Base-by-base conservation (phyloP, 805 yeast genomes). In the Candida koratica region DNA sequence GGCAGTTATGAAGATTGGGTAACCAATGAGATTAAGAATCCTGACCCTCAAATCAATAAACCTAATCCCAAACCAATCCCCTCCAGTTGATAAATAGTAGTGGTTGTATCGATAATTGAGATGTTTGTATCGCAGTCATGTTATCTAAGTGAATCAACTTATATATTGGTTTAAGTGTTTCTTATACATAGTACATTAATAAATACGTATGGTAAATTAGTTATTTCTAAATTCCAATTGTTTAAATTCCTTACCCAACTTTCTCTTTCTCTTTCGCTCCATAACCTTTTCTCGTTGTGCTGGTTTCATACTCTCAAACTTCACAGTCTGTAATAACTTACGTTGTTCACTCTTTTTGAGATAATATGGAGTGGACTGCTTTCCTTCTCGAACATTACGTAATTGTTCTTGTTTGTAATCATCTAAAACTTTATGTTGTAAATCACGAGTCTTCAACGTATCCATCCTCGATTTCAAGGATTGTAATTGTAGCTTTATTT, bases 1-100 rank as follows among this genome's bases (percentile, higher is more conserved):
- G 97, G 97, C 4, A 84, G 95, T 9, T 84, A 79, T 60, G 80
- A 76, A 51, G 97, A 90, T 57, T 90, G 97, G 97, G 53, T 64
- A 34, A 42, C 63, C 25, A 55, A 58, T 35, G 71, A 67, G 48
- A 59, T 56, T 19, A 28, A 16, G 5, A 36, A 36, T 25, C 30
- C 30, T 6, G 32, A 31, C 7, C 34, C 34, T 6, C 27, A 31
- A 31, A 29, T 29, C 18, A 25, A 23, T 29, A 31, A 31, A 15
- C 27, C n/a, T n/a, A n/a, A n/a, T n/a, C n/a, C n/a, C n/a, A n/a
- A n/a, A n/a, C n/a, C n/a, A n/a, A n/a, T n/a, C n/a, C n/a, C n/a
- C n/a, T n/a, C n/a, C 34, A 31, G 12, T 27, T 23, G 24, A 25
- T 19, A n/a, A 24, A 24, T 7, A n/a, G 6, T 6, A 24, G 26